Percentiles rank a stretch among this genome's conserved stretches.
Evolutionary conservation across 2,329 filamentous ascomycete species (phyloP).

Genomic region (Stagonosporopsis chrysanthemi): DNA sequence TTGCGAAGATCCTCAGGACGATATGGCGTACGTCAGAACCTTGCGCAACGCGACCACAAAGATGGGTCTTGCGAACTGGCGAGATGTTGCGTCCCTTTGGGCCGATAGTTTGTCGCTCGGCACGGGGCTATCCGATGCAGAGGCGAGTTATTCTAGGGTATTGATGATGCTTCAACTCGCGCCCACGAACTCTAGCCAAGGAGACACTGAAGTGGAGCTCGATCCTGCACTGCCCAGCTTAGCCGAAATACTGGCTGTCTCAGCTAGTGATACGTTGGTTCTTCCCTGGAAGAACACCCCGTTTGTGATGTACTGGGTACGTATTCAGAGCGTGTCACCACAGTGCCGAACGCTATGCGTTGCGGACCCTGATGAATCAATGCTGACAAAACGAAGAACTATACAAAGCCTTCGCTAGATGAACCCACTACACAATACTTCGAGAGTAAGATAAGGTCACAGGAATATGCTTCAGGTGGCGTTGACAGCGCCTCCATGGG

Average conservation of each 20-base stretch:
- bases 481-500: constrained; percentile 66
- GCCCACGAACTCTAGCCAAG: constrained; percentile 19
- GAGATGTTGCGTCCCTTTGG: constrained; percentile 54
- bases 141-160: constrained; percentile 54
- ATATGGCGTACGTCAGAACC: constrained; percentile 63
- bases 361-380: too few species aligned
- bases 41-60: constrained; percentile 62
- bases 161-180: constrained; percentile 54
- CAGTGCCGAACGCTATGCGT: too few species aligned
- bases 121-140: constrained; percentile 52
- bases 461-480: constrained; percentile 74
- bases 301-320: constrained; percentile 61
- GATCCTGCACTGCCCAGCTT: constrained; percentile 67
- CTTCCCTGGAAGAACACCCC: constrained; percentile 65
- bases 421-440: too few species aligned
- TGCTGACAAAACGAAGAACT: too few species aligned
- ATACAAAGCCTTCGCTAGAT: too few species aligned
- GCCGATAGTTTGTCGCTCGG: constrained; percentile 53
- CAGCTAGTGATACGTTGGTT: constrained; percentile 71
- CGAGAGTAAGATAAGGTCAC: constrained; percentile 61
- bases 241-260: constrained; percentile 74
- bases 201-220: constrained; percentile 49
- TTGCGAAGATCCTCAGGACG: constrained; percentile 62
- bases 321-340: too few species aligned
- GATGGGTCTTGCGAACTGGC: constrained; percentile 54